phyloP scores from a whole-genome alignment of 164 flowering plant genomes.

The Berberis vulgaris region DNA sequence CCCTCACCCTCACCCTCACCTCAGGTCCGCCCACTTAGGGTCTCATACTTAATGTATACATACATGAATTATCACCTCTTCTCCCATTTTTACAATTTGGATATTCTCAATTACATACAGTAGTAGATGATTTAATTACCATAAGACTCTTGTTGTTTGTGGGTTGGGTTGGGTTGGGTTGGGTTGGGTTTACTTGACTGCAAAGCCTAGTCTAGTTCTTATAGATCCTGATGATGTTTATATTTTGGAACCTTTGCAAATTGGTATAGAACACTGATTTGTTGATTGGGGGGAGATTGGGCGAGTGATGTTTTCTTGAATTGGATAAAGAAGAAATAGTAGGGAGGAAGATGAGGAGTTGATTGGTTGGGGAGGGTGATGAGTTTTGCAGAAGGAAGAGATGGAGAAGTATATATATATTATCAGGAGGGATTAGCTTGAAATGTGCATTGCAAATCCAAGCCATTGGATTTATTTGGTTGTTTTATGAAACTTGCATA shows the following conservation, averaged over 20 bases:
- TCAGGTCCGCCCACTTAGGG: too few species aligned
- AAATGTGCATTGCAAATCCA: too few species aligned
- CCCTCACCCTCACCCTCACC: too few species aligned
- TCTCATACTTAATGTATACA: slow-evolving; percentile 8
- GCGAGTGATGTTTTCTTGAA: slow-evolving; percentile 69
- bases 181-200: slow-evolving; percentile 90
- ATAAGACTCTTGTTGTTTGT: slow-evolving; percentile 31
- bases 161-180: slow-evolving; percentile 79
- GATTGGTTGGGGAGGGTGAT: too few species aligned
- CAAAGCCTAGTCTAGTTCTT: slow-evolving; percentile 81
- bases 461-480: too few species aligned
- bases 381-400: too few species aligned
- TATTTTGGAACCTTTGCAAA: slow-evolving; percentile 75
- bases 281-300: slow-evolving; percentile 53
- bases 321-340: too few species aligned
- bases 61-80: slow-evolving; percentile 29
- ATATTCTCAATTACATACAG: slow-evolving; percentile 35
- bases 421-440: too few species aligned
- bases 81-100: slow-evolving; percentile 43
- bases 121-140: slow-evolving; percentile 44
- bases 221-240: slow-evolving; percentile 89
- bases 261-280: slow-evolving; percentile 68
- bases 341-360: too few species aligned
- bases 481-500: too few species aligned
- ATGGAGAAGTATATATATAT: too few species aligned